Base-by-base conservation (phyloP, 805 yeast species). In the Candida chilensis region DNA sequence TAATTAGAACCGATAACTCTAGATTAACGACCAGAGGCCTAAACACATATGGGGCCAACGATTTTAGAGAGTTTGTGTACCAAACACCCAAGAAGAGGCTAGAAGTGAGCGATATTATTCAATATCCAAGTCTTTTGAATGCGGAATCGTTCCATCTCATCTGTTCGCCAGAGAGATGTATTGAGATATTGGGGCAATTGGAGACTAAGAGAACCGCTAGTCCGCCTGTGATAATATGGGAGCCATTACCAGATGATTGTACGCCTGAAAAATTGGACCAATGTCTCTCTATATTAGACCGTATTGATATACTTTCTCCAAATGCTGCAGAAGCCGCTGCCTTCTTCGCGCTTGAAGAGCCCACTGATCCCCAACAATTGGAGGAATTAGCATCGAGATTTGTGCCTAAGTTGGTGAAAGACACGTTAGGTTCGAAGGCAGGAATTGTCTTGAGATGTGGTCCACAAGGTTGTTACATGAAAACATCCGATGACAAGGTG, bases 171-270 rank as follows among this genome's bases (percentile, higher is more conserved):
- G 66, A 56, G 4, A 50, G 95, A 24, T 75, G 78, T 34, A 39
- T 44, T 4, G 67, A 64, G 12, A 66, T 81, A 19, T 41, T 78
- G 6, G 47, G 47, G 2, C 50, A 53, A 8, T 35, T 66, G 27
- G 26, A 17, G 10, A 24, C 5, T 27, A 11, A 11, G n/a, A 26
- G 4, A 9, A 5, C 15, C 5, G 13, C 35, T 10, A 14, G 27
- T 10, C 10, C 20, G 2, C 71, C 75, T n/a, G 41, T 60, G 2
- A 61, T 74, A 32, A 67, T 82, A 0, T 90, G 87, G 78, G 97
- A 88, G 52, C 96, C 96, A 0, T 70, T 82, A 5, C 96, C 96
- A 1, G 82, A 76, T 35, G 69, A 69, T 14, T 84, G 95, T 48
- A 49, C 44, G 0, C 67, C 74, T 2, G 77, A 64, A 20, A 64